Conservation (phyloP, 306 rosid species). For the Vigna nakashimae region DNA sequence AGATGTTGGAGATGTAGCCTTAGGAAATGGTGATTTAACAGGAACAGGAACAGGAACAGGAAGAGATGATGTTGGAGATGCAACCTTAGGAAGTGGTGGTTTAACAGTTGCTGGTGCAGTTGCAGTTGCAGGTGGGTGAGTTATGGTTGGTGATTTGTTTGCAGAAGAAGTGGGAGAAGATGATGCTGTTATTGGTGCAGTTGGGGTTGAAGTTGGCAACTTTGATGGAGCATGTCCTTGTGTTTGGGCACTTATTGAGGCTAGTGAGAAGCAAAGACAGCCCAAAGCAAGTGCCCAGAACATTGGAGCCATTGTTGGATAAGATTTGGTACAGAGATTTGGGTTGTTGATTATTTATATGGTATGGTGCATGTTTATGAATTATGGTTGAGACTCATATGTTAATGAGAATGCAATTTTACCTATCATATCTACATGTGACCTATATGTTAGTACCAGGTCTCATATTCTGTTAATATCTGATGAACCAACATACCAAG, state of each 20-base stretch:
- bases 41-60: no score
- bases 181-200: conserved; percentile 24
- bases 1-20: no score
- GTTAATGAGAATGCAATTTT: conserved; percentile 39
- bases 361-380: conserved; percentile 8
- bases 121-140: background rate
- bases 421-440: conserved; percentile 43
- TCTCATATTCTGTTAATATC: conserved; percentile 46
- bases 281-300: conserved; percentile 43
- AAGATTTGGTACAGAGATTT: conserved; percentile 12
- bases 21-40: no score
- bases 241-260: conserved; percentile 42
- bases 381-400: background rate
- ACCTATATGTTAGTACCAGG: conserved; percentile 36
- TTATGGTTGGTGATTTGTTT: background rate
- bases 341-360: conserved; percentile 38
- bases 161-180: background rate
- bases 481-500: conserved; percentile 41
- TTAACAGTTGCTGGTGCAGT: background rate
- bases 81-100: no score
- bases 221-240: conserved; percentile 38
- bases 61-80: no score
- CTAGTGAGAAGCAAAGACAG: conserved; percentile 37
- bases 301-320: conserved; percentile 43
- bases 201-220: conserved; percentile 39